Percentiles rank a stretch among this genome's conserved stretches.
Conservation (phyloP, 192 early-diverging fungal genomes). For the Pecoramyces ruminantium region DNA sequence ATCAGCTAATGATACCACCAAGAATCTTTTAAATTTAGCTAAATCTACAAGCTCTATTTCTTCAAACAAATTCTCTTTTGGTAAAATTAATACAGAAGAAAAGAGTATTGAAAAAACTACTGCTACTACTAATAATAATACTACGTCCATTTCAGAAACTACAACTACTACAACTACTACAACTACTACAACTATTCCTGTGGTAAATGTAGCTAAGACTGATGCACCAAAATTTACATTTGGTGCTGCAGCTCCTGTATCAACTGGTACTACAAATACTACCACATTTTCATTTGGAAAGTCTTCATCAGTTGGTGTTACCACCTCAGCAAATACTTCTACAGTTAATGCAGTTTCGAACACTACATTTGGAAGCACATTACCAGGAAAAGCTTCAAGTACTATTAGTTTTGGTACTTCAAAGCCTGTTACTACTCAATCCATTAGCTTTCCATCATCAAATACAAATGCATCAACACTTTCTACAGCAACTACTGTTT, state of each 20-base stretch:
- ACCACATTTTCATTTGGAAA: not conserved
- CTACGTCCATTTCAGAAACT: not conserved
- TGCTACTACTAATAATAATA: not conserved
- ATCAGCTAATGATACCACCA: not conserved
- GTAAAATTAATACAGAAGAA: not conserved
- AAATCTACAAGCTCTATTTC: not conserved
- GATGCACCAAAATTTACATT: not conserved
- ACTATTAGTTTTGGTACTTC: not conserved
- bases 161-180: not conserved
- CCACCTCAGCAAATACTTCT: not conserved
- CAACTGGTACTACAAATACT: not conserved
- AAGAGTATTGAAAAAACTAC: not conserved
- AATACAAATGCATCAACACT: not conserved
- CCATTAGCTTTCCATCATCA: not conserved
- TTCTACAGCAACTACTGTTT: not conserved
- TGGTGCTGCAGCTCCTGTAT: not conserved
- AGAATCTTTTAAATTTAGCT: not conserved
- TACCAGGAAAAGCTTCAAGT: not conserved
- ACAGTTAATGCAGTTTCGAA: not conserved
- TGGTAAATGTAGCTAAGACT: too few relatives aligned
- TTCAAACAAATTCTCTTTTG: not conserved
- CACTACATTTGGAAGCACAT: not conserved
- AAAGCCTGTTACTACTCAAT: not conserved
- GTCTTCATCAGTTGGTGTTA: not conserved
- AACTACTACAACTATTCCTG: not conserved